Percentiles rank a stretch among this genome's conserved stretches.
These are phyloP conservation scores for Linum lewisii DNA, from an alignment of 345 rosid genomes.

Conservation along the genomic window DNA sequence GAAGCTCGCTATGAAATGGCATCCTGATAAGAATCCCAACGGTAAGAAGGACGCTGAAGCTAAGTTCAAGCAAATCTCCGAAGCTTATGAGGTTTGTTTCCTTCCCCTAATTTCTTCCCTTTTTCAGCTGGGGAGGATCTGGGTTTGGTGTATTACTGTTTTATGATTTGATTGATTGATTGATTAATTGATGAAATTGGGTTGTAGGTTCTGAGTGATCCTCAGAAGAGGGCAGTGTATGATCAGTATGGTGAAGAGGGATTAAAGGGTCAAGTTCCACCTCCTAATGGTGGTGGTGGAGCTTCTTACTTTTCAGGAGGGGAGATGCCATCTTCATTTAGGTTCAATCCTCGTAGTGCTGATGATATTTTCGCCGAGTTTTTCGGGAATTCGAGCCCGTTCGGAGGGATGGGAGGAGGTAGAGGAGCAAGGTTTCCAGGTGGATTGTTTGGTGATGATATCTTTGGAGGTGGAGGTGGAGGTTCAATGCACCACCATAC, in stretches of 20 bases:
- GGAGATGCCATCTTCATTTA: constrained; percentile 11
- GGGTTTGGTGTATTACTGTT: not conserved
- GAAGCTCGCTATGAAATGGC: constrained; percentile 26
- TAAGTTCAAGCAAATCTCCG: constrained; percentile 21
- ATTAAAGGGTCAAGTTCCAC: constrained; percentile 19
- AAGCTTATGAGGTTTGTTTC: constrained; percentile 21
- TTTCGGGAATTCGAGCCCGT: constrained; percentile 17
- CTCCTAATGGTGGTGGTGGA: constrained; percentile 11
- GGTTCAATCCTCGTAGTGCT: constrained; percentile 20
- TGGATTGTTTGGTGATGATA: constrained; percentile 17
- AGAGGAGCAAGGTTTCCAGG: constrained; percentile 11
- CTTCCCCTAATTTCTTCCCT: not conserved
- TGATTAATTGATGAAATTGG: not conserved
- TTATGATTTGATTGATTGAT: no score
- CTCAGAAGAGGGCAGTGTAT: constrained; percentile 19
- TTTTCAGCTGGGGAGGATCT: not conserved
- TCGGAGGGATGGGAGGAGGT: constrained; percentile 16
- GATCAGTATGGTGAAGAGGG: constrained; percentile 29
- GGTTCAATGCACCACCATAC: constrained; percentile 10
- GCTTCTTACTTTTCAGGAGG: constrained; percentile 15
- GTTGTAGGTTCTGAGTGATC: constrained; percentile 20
- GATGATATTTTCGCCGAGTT: constrained; percentile 17
- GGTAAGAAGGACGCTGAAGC: constrained; percentile 22
- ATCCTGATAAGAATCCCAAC: constrained; percentile 23
- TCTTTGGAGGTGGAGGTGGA: constrained; percentile 17